Percentiles rank a stretch among this genome's conserved stretches.
These are phyloP conservation scores for Citrus reticulata DNA, from an alignment of 345 rosid species.

Conservation along the genomic window DNA sequence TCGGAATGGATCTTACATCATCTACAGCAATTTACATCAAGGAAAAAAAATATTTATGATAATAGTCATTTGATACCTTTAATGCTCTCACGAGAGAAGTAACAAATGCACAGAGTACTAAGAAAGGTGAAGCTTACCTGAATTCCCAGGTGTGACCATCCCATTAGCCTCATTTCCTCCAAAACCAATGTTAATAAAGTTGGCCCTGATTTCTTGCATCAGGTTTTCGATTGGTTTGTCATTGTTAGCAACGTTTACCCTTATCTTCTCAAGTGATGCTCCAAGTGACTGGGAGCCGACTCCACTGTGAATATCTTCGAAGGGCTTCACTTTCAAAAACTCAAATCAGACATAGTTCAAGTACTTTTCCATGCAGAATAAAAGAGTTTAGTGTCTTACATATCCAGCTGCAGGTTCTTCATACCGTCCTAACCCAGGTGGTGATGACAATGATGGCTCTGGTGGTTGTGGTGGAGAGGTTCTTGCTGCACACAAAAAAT, in stretches of 20 bases:
- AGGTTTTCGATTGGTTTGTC: constrained; percentile 28
- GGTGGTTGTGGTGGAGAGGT: constrained; percentile 36
- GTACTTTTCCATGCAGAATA: constrained; percentile 9
- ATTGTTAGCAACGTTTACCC: constrained; percentile 19
- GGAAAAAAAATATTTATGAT: neutral
- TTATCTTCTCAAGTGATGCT: constrained; percentile 46
- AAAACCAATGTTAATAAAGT: constrained; percentile 25
- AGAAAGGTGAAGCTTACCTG: constrained; percentile 40
- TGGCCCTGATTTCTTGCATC: constrained; percentile 34
- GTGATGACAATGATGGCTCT: constrained; percentile 47
- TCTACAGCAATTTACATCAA: constrained; percentile 39
- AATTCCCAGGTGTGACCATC: constrained; percentile 46
- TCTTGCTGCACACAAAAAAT: constrained; percentile 44
- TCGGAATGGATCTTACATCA: constrained; percentile 55
- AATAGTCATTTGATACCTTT: neutral
- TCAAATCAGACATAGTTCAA: constrained; percentile 20
- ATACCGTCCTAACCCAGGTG: constrained; percentile 28
- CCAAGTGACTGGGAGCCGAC: constrained; percentile 37
- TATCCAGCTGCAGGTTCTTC: constrained; percentile 32
- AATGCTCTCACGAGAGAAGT: neutral
- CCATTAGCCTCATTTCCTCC: constrained; percentile 30
- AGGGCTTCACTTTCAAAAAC: constrained; percentile 37
- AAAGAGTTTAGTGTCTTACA: constrained; percentile 38
- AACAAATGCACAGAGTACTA: neutral
- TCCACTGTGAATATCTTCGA: constrained; percentile 48